Conservation (phyloP, 306 rosid species). For the Quercus parvula region DNA sequence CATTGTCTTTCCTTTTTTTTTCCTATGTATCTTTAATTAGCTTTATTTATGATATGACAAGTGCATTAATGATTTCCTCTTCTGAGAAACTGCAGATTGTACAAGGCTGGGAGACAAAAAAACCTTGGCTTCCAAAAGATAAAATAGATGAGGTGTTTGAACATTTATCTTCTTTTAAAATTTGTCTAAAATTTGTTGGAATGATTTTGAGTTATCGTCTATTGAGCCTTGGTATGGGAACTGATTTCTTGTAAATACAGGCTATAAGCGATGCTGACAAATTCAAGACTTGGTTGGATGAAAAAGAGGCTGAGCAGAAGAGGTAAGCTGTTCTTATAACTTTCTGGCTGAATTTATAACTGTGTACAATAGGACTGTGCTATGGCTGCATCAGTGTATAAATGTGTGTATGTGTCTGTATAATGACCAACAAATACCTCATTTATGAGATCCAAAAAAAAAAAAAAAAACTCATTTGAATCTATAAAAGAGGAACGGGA, state of each 20-base stretch:
- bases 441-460: too few species aligned
- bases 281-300: slow-evolving; percentile 72
- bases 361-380: background rate
- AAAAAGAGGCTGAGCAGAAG: slow-evolving; percentile 80
- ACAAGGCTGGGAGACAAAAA: slow-evolving; percentile 65
- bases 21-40: slow-evolving; percentile 4
- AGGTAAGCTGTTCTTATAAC: slow-evolving; percentile 48
- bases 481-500: background rate
- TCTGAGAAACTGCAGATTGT: slow-evolving; percentile 53
- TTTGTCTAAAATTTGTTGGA: background rate
- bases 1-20: background rate
- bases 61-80: slow-evolving; percentile 18
- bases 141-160: slow-evolving; percentile 64
- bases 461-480: background rate
- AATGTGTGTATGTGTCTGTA: too few species aligned
- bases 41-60: slow-evolving; percentile 9
- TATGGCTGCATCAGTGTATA: too few species aligned
- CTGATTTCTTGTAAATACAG: slow-evolving; percentile 35
- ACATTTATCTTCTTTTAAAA: background rate
- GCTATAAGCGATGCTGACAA: slow-evolving; percentile 58
- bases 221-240: slow-evolving; percentile 4
- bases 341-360: background rate
- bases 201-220: background rate
- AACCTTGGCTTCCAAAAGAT: slow-evolving; percentile 82
- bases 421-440: too few species aligned